Conservation (phyloP, 1,284 basidiomycete genomes). For the Apiotrichum sp. region DNA sequence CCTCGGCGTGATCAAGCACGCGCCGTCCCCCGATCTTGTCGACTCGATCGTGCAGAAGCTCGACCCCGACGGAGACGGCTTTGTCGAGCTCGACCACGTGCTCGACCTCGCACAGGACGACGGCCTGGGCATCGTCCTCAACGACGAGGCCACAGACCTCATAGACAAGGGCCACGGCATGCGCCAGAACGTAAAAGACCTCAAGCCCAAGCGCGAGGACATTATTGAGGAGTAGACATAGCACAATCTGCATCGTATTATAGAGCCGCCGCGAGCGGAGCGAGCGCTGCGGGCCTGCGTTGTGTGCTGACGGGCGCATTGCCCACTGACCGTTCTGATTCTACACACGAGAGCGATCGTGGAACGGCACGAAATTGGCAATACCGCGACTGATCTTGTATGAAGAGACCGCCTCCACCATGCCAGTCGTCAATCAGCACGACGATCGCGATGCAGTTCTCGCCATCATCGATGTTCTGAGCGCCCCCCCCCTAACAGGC, state of each 20-base stretch:
- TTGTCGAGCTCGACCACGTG: conserved; percentile 56
- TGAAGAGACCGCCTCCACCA: too few species aligned
- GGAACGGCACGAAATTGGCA: too few species aligned
- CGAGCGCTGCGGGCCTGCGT: too few species aligned
- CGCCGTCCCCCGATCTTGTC: conserved; percentile 83
- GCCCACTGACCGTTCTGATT: too few species aligned
- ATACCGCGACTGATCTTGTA: too few species aligned
- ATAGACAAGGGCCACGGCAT: conserved; percentile 44
- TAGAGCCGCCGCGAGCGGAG: too few species aligned
- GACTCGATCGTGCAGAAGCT: conserved; percentile 85
- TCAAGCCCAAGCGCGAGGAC: conserved; percentile 46
- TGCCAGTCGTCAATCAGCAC: too few species aligned
- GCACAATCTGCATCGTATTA: not conserved
- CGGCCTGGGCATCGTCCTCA: conserved; percentile 42
- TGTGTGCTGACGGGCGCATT: too few species aligned
- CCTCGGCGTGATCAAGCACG: conserved; percentile 90
- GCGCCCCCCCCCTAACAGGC: too few species aligned
- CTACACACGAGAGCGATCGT: too few species aligned
- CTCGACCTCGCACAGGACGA: conserved; percentile 47
- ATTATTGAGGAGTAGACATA: conserved; percentile 38
- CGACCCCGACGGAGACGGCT: conserved; percentile 93
- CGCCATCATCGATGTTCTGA: too few species aligned
- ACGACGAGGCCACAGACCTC: conserved; percentile 39
- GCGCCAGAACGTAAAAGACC: conserved; percentile 40
- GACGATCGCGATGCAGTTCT: too few species aligned